Conservation (phyloP, 2,329 filamentous ascomycete species). For the Pseudovirgaria hyperparasitica region DNA sequence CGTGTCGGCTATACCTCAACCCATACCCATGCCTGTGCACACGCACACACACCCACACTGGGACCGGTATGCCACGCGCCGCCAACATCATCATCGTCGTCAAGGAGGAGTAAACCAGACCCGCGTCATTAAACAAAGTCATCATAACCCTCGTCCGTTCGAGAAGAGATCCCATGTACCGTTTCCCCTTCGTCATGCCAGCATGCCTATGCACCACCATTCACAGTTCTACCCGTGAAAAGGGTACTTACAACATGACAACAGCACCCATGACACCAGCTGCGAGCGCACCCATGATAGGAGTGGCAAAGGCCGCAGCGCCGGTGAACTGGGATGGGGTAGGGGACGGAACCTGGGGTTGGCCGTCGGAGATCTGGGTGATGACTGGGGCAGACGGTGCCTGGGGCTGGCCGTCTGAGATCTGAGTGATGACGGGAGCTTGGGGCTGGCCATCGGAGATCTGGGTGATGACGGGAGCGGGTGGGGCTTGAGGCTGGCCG, state of each 20-base stretch:
- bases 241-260: conserved; percentile 15
- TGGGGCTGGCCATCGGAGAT: conserved; percentile 5
- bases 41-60: no score
- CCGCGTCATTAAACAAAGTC: no score
- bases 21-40: no score
- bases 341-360: conserved; percentile 8
- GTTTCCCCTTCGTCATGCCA: no score
- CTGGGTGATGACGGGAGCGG: conserved; percentile 3
- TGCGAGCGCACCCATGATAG: conserved; percentile 13
- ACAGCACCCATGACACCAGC: conserved; percentile 17
- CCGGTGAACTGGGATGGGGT: conserved; percentile 15
- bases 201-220: no score
- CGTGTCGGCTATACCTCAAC: no score
- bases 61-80: no score
- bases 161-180: no score
- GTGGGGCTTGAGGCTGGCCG: conserved; percentile 11
- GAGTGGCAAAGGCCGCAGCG: conserved; percentile 12
- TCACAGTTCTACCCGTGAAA: not conserved
- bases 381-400: conserved; percentile 6
- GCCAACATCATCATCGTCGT: no score
- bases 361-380: conserved; percentile 5
- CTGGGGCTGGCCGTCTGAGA: conserved; percentile 6
- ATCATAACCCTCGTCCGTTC: no score
- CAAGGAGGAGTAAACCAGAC: no score
- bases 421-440: conserved; percentile 4